Percentiles rank a stretch among this genome's conserved stretches.
Conservation (phyloP, 805 yeast genomes). For the Candida silvatica region DNA sequence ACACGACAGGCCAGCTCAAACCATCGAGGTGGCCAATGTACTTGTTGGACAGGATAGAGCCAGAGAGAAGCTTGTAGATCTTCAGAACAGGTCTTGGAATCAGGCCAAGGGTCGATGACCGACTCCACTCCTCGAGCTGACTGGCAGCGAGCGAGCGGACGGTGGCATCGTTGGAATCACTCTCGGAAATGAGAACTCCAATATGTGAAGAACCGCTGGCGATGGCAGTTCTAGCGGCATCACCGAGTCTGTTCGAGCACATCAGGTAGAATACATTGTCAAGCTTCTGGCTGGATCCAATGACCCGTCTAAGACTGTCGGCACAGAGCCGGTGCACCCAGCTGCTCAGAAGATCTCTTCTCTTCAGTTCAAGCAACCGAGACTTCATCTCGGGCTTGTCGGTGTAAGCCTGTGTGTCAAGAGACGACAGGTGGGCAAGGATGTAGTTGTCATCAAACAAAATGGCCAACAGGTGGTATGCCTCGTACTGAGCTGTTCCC, state of each 20-base stretch:
- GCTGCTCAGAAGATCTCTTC: slow-evolving; percentile 36
- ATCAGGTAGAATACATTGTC: slow-evolving; percentile 43
- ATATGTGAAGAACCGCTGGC: slow-evolving; percentile 59
- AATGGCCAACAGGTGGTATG: slow-evolving; percentile 54
- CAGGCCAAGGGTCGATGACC: slow-evolving; percentile 27
- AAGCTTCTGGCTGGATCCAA: slow-evolving; percentile 15
- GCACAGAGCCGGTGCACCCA: slow-evolving; percentile 49
- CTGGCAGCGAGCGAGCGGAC: slow-evolving; percentile 45
- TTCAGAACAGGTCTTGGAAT: slow-evolving; percentile 50
- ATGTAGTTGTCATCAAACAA: slow-evolving; percentile 42
- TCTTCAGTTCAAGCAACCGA: slow-evolving; percentile 17
- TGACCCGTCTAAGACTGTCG: slow-evolving; percentile 25
- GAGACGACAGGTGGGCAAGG: slow-evolving; percentile 6
- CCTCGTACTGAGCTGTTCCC: slow-evolving; percentile 14
- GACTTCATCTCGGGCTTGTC: slow-evolving; percentile 5
- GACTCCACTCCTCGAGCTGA: slow-evolving; percentile 64
- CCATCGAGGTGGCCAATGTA: slow-evolving; percentile 29
- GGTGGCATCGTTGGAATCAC: slow-evolving; percentile 61
- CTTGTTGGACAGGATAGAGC: slow-evolving; percentile 28
- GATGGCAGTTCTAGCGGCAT: slow-evolving; percentile 57
- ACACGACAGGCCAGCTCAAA: slow-evolving; percentile 52
- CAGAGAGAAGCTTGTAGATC: slow-evolving; percentile 58
- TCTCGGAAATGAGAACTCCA: slow-evolving; percentile 56
- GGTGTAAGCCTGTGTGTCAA: slow-evolving; percentile 4
- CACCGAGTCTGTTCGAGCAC: slow-evolving; percentile 45